These are phyloP conservation scores for Colletotrichum sp. DNA, from an alignment of 2,329 filamentous ascomycete species.

Conservation along the genomic window DNA sequence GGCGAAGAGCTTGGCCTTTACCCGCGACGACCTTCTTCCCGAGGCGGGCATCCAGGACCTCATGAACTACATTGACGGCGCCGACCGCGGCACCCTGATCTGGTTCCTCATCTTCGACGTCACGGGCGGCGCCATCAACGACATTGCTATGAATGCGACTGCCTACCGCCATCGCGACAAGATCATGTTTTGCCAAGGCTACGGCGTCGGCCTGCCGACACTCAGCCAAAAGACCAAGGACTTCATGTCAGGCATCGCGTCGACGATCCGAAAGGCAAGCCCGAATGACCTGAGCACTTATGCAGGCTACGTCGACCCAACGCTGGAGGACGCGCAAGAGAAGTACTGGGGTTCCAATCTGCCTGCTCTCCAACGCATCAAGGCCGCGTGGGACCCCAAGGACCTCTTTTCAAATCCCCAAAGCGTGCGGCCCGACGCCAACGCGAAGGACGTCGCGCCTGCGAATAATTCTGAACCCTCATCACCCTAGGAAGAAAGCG, in stretches of 20 bases:
- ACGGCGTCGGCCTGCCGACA: constrained; percentile 55
- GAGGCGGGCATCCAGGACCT: constrained; percentile 49
- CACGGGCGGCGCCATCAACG: constrained; percentile 63
- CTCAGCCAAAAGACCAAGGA: constrained; percentile 49
- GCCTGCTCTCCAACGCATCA: constrained; percentile 50
- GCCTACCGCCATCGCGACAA: constrained; percentile 70
- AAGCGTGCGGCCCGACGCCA: constrained; percentile 45
- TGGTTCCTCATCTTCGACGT: constrained; percentile 71
- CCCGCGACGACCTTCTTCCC: constrained; percentile 50
- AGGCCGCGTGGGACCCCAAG: constrained; percentile 55
- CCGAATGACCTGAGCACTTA: constrained; percentile 56
- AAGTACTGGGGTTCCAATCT: constrained; percentile 64
- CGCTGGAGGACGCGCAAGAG: constrained; percentile 47
- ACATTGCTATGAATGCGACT: constrained; percentile 59
- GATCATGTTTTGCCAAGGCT: constrained; percentile 68
- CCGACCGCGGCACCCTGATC: constrained; percentile 54
- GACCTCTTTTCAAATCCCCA: constrained; percentile 66
- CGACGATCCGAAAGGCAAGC: constrained; percentile 41
- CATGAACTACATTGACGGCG: constrained; percentile 57
- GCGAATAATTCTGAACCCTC: not conserved
- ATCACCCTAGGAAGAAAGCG: constrained; percentile 13
- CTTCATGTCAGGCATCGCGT: constrained; percentile 59
- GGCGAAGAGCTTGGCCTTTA: constrained; percentile 62
- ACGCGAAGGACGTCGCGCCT: not conserved
- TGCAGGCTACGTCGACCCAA: constrained; percentile 66